These are phyloP conservation scores for Amyloporia xantha DNA, from an alignment of 768 basidiomycete species.

Conservation along the genomic window DNA sequence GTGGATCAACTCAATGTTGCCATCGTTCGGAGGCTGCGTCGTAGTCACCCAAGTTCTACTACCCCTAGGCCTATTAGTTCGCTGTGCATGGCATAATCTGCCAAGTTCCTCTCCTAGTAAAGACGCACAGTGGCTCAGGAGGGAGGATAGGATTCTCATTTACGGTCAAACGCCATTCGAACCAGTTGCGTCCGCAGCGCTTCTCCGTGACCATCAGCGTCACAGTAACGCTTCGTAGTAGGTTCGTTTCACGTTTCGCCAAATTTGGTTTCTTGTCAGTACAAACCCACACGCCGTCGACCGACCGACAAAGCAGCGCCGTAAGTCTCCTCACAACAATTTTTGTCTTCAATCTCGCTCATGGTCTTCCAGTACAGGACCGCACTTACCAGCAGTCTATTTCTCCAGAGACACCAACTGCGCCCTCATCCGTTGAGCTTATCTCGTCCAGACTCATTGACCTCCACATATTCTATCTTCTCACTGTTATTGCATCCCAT, in stretches of 20 bases:
- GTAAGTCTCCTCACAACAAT: too few relatives aligned
- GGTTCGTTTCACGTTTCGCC: conserved; percentile 23
- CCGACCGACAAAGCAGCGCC: conserved; percentile 5
- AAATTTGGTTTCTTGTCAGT: conserved; percentile 27
- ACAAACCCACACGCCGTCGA: conserved; percentile 19
- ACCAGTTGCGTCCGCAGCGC: not conserved
- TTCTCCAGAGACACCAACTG: not conserved
- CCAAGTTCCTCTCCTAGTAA: too few relatives aligned
- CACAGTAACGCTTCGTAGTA: conserved; percentile 23
- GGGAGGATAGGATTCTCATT: too few relatives aligned
- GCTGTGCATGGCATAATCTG: too few relatives aligned
- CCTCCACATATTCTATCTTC: too few relatives aligned
- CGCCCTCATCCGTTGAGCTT: not conserved
- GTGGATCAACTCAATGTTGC: not conserved
- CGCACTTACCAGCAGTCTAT: not conserved
- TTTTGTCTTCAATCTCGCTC: conserved; percentile 1
- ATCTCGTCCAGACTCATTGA: conserved; percentile 2
- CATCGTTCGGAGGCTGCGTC: too few relatives aligned
- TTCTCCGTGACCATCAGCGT: not conserved
- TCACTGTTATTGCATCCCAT: too few relatives aligned
- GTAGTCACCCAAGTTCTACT: too few relatives aligned
- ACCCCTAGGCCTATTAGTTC: too few relatives aligned
- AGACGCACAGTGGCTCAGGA: too few relatives aligned
- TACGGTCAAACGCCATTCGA: too few relatives aligned
- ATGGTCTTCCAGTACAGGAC: conserved; percentile 7